Evolutionary conservation across 805 yeast species (phyloP).

Genomic region (Priceomyces medius): DNA sequence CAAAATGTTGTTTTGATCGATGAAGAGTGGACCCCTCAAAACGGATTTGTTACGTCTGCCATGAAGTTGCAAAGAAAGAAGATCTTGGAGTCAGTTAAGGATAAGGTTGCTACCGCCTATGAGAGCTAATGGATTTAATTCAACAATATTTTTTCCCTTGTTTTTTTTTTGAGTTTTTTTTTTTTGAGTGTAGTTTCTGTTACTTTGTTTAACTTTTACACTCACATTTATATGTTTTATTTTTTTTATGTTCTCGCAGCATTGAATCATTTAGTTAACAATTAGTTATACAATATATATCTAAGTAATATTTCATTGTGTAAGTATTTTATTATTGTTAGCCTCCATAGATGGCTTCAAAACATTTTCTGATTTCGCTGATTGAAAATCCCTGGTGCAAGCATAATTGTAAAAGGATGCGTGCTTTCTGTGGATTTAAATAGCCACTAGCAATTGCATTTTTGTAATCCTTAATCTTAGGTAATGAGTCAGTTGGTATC

Average conservation of each 20-base stretch:
- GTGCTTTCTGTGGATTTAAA: constrained; percentile 62
- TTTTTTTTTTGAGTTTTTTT: not conserved
- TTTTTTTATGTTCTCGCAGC: not conserved
- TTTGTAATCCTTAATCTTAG: constrained; percentile 22
- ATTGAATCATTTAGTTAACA: not conserved
- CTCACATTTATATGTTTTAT: not conserved
- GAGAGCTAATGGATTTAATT: too few species aligned
- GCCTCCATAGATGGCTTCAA: constrained; percentile 56
- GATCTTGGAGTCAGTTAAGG: constrained; percentile 69
- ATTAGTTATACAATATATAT: not conserved
- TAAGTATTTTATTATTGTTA: constrained; percentile 10
- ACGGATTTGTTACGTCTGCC: constrained; percentile 90
- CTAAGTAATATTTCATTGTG: not conserved
- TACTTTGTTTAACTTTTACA: not conserved
- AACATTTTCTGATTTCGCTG: constrained; percentile 42
- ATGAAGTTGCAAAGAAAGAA: constrained; percentile 94
- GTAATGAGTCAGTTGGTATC: constrained; percentile 55
- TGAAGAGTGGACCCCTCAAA: constrained; percentile 98
- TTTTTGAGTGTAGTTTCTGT: too few species aligned
- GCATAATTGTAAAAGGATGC: constrained; percentile 58
- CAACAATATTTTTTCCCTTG: too few species aligned
- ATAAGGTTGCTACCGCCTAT: constrained; percentile 68
- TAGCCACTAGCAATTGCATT: constrained; percentile 63
- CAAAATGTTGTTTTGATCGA: constrained; percentile 75
- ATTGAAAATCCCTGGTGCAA: constrained; percentile 40